Evolutionary conservation across 805 yeast genomes (phyloP).

Genomic region (Wickerhamomyces subpelliculosus): DNA sequence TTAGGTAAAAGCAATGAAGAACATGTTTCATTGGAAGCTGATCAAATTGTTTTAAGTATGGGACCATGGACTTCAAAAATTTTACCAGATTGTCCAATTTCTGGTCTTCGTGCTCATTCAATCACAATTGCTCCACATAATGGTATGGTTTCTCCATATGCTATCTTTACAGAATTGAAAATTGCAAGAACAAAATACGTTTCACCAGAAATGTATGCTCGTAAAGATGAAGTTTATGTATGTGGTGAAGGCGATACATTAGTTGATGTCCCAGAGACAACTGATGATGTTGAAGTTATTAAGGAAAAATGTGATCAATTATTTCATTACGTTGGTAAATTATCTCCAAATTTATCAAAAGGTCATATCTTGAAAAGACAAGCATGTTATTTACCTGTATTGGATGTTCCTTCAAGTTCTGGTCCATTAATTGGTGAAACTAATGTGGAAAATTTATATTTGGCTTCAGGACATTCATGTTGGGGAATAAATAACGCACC

Average conservation of each 20-base stretch:
- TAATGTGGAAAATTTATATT: slow-evolving; percentile 65
- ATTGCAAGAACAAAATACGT: slow-evolving; percentile 63
- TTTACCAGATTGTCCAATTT: slow-evolving; percentile 87
- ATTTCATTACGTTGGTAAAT: slow-evolving; percentile 70
- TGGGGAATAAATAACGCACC: slow-evolving; percentile 99
- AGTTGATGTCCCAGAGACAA: slow-evolving; percentile 87
- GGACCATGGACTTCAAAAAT: slow-evolving; percentile 98
- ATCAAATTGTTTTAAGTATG: slow-evolving; percentile 75
- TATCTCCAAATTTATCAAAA: slow-evolving; percentile 59
- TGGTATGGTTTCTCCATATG: slow-evolving; percentile 81
- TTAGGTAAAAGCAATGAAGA: slow-evolving; percentile 19
- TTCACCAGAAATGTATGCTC: slow-evolving; percentile 90
- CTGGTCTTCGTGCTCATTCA: slow-evolving; percentile 92
- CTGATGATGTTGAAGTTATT: slow-evolving; percentile 88
- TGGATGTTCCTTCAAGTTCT: slow-evolving; percentile 84
- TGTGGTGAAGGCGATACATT: slow-evolving; percentile 96
- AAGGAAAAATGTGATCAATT: slow-evolving; percentile 83
- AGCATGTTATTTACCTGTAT: slow-evolving; percentile 93
- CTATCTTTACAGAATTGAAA: slow-evolving; percentile 86
- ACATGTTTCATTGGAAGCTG: slow-evolving; percentile 49
- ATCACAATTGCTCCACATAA: slow-evolving; percentile 80
- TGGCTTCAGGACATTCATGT: slow-evolving; percentile 94
- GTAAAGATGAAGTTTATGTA: slow-evolving; percentile 92
- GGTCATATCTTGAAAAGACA: slow-evolving; percentile 80
- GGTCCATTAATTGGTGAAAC: slow-evolving; percentile 96